phyloP scores from a whole-genome alignment of 2,329 filamentous ascomycete genomes.

The Capronia americana region DNA sequence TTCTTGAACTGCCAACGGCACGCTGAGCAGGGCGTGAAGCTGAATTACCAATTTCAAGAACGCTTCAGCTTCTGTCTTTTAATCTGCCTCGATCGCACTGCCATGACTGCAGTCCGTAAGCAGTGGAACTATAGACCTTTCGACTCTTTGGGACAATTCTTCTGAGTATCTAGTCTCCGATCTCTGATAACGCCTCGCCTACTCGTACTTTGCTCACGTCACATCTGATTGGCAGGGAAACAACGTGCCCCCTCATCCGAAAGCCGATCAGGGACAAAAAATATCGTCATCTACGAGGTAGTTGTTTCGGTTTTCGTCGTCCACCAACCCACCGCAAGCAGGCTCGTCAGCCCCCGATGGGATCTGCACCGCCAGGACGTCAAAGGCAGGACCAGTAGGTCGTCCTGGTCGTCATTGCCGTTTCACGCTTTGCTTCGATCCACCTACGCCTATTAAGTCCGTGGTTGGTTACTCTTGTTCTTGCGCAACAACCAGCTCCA shows the following conservation, averaged over 20 bases:
- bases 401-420: not conserved
- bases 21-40: not conserved
- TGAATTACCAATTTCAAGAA: slow-evolving; percentile 3
- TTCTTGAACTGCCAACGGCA: slow-evolving; percentile 12
- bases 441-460: not conserved
- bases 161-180: not conserved
- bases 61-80: not conserved
- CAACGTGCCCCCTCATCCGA: slow-evolving; percentile 4
- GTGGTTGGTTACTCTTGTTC: not conserved
- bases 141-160: not conserved
- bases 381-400: not conserved
- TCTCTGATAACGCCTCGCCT: not conserved
- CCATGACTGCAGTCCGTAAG: not conserved
- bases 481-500: not conserved
- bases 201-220: not conserved
- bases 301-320: not conserved
- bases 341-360: not conserved
- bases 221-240: slow-evolving; percentile 7
- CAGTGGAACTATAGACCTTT: not conserved
- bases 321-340: not conserved
- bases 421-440: not conserved
- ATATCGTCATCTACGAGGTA: slow-evolving; percentile 19
- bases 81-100: not conserved
- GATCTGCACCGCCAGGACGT: not conserved
- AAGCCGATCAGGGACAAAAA: not conserved